These are phyloP conservation scores for Hemileccinum rubropunctum DNA, from an alignment of 768 basidiomycete species.

Conservation along the genomic window DNA sequence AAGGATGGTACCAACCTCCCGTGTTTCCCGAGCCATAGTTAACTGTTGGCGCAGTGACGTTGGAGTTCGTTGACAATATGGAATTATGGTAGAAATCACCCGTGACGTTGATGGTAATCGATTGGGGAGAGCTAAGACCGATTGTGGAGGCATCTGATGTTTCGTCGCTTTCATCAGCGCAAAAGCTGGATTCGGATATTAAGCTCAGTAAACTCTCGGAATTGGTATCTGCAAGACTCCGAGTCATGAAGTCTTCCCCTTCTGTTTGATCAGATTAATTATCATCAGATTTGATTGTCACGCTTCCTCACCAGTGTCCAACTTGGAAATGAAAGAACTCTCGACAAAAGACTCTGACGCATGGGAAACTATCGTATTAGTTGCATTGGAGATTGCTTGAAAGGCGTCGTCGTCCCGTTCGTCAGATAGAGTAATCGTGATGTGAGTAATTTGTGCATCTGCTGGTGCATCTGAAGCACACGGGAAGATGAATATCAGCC, in stretches of 20 bases:
- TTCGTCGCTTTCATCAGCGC: neutral
- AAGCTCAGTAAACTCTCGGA: neutral
- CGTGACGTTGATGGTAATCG: neutral
- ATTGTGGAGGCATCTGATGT: too few relatives aligned
- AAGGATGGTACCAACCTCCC: neutral
- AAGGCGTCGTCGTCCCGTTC: neutral
- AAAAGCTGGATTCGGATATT: neutral
- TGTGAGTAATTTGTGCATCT: neutral
- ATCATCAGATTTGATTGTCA: neutral
- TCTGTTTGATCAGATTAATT: neutral
- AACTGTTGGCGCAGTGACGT: neutral
- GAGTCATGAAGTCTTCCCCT: neutral
- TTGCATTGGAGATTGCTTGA: neutral
- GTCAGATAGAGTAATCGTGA: constrained; percentile 1
- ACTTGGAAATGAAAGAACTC: neutral
- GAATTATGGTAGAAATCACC: neutral
- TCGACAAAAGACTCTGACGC: neutral
- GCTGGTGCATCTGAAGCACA: neutral
- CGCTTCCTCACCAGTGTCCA: neutral
- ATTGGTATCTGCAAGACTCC: neutral
- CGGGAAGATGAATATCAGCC: neutral
- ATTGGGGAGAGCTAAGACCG: too few relatives aligned
- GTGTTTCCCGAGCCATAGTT: neutral
- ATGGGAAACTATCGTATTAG: neutral
- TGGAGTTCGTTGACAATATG: neutral